Conservation (phyloP, 805 yeast genomes). For the Barnettozyma siamensis region DNA sequence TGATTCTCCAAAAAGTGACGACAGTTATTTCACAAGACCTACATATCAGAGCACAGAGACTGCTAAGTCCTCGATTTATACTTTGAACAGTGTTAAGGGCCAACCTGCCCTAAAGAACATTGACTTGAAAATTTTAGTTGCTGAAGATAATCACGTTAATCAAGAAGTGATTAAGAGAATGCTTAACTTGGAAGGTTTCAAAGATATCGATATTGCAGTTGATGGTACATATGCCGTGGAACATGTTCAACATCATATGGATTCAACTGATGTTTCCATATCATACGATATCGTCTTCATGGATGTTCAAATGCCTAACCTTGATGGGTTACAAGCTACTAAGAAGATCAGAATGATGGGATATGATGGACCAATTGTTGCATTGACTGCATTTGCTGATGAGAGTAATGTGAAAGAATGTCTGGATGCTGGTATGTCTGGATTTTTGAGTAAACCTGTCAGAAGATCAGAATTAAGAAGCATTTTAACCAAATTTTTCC, state of each 20-base stretch:
- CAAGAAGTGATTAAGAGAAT: constrained; percentile 90
- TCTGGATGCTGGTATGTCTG: constrained; percentile 85
- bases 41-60: constrained; percentile 36
- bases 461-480: constrained; percentile 62
- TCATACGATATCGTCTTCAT: constrained; percentile 74
- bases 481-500: constrained; percentile 35
- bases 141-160: constrained; percentile 91
- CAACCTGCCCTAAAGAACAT: constrained; percentile 18
- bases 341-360: constrained; percentile 60
- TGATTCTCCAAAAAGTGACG: not conserved
- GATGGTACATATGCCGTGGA: constrained; percentile 90
- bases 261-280: constrained; percentile 16
- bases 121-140: constrained; percentile 61
- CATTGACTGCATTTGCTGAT: constrained; percentile 93
- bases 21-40: constrained; percentile 25
- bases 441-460: constrained; percentile 85
- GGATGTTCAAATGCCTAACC: constrained; percentile 97
- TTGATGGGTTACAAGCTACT: constrained; percentile 87
- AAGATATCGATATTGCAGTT: constrained; percentile 67
- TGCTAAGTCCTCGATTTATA: constrained; percentile 25
- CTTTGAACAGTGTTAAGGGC: constrained; percentile 2
- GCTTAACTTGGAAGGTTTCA: constrained; percentile 78
- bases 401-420: constrained; percentile 85
- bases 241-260: constrained; percentile 35
- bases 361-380: constrained; percentile 75